Conservation (phyloP, 2,329 filamentous ascomycete genomes). For the Trichoderma polysporum region DNA sequence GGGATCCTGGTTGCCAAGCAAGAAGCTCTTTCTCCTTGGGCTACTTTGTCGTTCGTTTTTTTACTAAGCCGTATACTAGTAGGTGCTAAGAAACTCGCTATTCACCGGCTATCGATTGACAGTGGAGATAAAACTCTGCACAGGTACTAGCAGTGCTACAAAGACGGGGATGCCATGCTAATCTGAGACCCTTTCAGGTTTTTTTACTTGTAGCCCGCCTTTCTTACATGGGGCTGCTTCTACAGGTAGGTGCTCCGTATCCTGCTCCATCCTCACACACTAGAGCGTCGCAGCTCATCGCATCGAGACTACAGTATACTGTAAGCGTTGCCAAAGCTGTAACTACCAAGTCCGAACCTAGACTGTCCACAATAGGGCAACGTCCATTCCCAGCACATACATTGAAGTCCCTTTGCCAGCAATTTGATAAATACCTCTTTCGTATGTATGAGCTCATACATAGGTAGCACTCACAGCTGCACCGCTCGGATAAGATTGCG, state of each 20-base stretch:
- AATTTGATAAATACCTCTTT: background rate
- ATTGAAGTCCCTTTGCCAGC: background rate
- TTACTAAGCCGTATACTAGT: background rate
- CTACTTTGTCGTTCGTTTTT: background rate
- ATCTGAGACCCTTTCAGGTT: background rate
- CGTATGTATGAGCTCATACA: background rate
- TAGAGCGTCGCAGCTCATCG: background rate
- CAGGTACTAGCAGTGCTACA: background rate
- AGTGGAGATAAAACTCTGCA: background rate
- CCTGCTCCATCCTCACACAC: background rate
- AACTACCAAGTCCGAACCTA: background rate
- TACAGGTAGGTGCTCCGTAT: background rate
- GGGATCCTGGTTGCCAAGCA: background rate
- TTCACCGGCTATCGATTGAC: conserved; percentile 13
- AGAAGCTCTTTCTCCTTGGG: background rate
- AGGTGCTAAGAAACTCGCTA: background rate
- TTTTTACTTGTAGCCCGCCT: background rate
- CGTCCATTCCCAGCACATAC: background rate
- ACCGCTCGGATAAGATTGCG: background rate
- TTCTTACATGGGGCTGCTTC: background rate
- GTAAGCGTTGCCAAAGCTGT: background rate
- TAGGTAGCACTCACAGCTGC: too few relatives aligned
- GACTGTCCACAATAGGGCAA: background rate
- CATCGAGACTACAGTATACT: background rate
- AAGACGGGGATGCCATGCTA: background rate